phyloP scores from a whole-genome alignment of 371 early-diverging fungal species.

The Cladochytrium tenue region DNA sequence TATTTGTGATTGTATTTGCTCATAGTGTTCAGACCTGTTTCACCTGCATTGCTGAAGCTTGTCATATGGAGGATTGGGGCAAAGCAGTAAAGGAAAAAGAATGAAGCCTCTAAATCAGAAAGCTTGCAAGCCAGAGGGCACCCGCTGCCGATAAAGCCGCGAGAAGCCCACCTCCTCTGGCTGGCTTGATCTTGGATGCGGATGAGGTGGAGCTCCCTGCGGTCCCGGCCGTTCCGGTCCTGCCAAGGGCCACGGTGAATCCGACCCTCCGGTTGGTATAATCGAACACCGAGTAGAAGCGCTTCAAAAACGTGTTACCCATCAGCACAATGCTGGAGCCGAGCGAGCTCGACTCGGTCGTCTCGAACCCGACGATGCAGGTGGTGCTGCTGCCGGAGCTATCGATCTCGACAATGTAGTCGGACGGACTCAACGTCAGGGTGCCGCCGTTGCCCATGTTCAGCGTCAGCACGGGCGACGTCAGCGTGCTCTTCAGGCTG shows the following conservation, averaged over 20 bases:
- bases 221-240: background rate
- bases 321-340: background rate
- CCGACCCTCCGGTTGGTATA: slow-evolving; percentile 8
- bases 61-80: too few species aligned
- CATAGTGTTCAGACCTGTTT: too few species aligned
- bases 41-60: too few species aligned
- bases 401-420: slow-evolving; percentile 9
- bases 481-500: background rate
- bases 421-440: slow-evolving; percentile 14
- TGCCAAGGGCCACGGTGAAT: slow-evolving; percentile 6
- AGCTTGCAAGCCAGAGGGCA: too few species aligned
- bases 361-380: slow-evolving; percentile 11
- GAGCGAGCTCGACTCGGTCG: background rate
- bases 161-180: too few species aligned
- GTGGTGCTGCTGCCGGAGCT: background rate
- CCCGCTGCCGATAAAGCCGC: too few species aligned
- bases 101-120: too few species aligned
- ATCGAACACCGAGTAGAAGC: slow-evolving; percentile 15
- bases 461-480: slow-evolving; percentile 7
- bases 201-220: background rate
- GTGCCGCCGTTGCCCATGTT: slow-evolving; percentile 9
- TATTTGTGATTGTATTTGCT: too few species aligned
- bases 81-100: too few species aligned
- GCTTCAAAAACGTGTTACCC: slow-evolving; percentile 25
- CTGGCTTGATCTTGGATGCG: too few species aligned